phyloP scores from a whole-genome alignment of 192 early-diverging fungal species.

The Powellomyces hirtus region DNA sequence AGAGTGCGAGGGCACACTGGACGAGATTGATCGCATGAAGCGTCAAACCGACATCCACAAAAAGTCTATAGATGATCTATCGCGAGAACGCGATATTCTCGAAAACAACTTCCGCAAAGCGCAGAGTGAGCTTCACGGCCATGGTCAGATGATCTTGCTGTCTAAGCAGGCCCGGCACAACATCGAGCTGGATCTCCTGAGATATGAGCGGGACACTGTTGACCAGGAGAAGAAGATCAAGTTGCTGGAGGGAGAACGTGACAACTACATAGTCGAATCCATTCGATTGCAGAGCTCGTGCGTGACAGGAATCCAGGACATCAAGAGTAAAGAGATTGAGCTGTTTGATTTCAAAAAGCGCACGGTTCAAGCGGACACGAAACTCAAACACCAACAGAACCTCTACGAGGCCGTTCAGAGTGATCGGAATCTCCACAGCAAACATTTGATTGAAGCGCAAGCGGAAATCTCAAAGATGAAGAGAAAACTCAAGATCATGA shows the following conservation, averaged over 20 bases:
- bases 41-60: constrained; percentile 41
- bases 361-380: constrained; percentile 59
- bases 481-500: constrained; percentile 63
- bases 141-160: constrained; percentile 35
- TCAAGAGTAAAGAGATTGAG: constrained; percentile 58
- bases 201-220: constrained; percentile 32
- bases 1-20: constrained; percentile 38
- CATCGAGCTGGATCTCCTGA: constrained; percentile 52
- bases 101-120: constrained; percentile 42
- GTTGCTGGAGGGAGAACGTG: constrained; percentile 40
- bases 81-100: constrained; percentile 52
- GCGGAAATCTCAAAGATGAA: constrained; percentile 63
- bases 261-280: constrained; percentile 42
- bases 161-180: constrained; percentile 51
- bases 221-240: constrained; percentile 30
- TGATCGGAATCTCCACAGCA: constrained; percentile 60
- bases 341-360: constrained; percentile 59
- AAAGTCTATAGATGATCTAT: constrained; percentile 55
- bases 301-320: constrained; percentile 40
- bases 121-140: constrained; percentile 32
- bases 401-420: constrained; percentile 66
- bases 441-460: constrained; percentile 61
- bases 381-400: constrained; percentile 66
- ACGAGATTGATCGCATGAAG: constrained; percentile 39
- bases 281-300: constrained; percentile 38